Evolutionary conservation across 2,329 filamentous ascomycete genomes (phyloP).

Genomic region (Colletotrichum cereale): DNA sequence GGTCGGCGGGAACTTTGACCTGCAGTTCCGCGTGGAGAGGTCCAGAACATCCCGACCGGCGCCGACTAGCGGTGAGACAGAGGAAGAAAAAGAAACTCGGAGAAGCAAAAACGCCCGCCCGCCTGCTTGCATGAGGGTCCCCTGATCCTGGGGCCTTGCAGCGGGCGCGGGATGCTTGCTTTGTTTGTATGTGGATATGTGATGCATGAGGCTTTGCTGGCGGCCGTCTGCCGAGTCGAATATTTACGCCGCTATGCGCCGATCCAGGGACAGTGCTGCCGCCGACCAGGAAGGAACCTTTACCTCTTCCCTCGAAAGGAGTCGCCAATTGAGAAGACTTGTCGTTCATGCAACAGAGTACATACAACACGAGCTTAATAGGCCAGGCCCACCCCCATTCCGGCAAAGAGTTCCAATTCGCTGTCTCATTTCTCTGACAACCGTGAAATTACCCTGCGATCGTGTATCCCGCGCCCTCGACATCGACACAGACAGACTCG

Average conservation of each 20-base stretch:
- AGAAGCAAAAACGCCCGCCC: slow-evolving; percentile 8
- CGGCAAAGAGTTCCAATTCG: slow-evolving; percentile 8
- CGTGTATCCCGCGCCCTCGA: not conserved
- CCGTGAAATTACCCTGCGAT: slow-evolving; percentile 24
- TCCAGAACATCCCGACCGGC: slow-evolving; percentile 21
- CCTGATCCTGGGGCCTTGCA: slow-evolving; percentile 22
- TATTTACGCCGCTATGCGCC: slow-evolving; percentile 3
- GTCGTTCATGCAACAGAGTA: slow-evolving; percentile 13
- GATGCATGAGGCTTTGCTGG: slow-evolving; percentile 12
- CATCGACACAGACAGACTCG: not conserved
- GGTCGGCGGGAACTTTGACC: slow-evolving; percentile 10
- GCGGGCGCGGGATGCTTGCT: slow-evolving; percentile 9
- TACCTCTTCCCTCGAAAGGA: not conserved
- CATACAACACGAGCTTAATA: slow-evolving; percentile 6
- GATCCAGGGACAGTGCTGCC: not conserved
- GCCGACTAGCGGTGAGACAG: slow-evolving; percentile 36
- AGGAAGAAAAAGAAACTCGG: slow-evolving; percentile 13
- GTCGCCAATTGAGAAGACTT: slow-evolving; percentile 14
- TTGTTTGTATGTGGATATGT: not conserved
- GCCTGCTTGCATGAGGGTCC: slow-evolving; percentile 21
- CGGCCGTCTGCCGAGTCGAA: slow-evolving; percentile 25
- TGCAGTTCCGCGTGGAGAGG: slow-evolving; percentile 30
- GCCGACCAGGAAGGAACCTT: not conserved
- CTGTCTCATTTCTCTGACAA: slow-evolving; percentile 18
- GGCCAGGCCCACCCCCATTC: slow-evolving; percentile 12